Conservation (phyloP, 129 eudicot species). For the Smallanthus sonchifolius region DNA sequence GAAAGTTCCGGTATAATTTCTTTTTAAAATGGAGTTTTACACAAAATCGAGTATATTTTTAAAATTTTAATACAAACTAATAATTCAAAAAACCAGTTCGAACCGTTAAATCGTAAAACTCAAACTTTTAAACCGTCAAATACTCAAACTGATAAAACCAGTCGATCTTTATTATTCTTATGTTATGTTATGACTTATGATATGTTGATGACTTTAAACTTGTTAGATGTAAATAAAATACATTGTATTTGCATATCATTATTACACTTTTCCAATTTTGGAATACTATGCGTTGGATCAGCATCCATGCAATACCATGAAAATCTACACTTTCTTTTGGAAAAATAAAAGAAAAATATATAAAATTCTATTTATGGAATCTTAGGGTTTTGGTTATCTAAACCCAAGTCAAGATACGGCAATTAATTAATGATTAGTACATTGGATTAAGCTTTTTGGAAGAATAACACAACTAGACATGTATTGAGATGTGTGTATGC, state of each 20-base stretch:
- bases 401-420: conserved; percentile 9
- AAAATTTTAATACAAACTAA: too few relatives aligned
- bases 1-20: too few relatives aligned
- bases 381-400: conserved; percentile 12
- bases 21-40: too few relatives aligned
- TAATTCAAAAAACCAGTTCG: too few relatives aligned
- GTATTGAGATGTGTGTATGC: not conserved
- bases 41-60: too few relatives aligned
- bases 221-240: not conserved
- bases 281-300: not conserved
- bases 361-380: conserved; percentile 15
- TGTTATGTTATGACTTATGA: too few relatives aligned
- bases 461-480: conserved; percentile 8
- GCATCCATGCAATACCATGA: not conserved
- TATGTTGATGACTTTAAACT: not conserved
- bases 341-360: not conserved
- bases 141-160: too few relatives aligned
- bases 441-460: conserved; percentile 21
- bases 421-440: conserved; percentile 20
- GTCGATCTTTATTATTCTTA: too few relatives aligned
- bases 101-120: too few relatives aligned
- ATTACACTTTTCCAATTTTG: not conserved
- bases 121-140: not conserved
- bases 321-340: conserved; percentile 6
- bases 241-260: not conserved